These are phyloP conservation scores for Candida smagusa DNA, from an alignment of 1,139 yeast genomes.

Conservation along the genomic window DNA sequence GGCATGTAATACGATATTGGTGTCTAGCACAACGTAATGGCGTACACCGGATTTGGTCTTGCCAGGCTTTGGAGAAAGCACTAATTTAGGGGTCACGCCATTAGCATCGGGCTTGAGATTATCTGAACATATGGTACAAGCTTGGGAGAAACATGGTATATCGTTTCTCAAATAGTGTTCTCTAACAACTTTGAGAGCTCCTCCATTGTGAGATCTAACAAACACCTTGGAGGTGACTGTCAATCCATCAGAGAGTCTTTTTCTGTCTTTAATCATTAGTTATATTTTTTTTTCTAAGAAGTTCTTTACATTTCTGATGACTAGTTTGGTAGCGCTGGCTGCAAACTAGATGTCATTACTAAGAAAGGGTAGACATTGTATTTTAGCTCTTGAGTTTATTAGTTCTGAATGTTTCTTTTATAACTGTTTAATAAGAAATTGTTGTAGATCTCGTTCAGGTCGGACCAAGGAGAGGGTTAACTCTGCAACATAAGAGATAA, in stretches of 20 bases:
- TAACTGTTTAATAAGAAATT: too few species aligned
- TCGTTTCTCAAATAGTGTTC: slow-evolving; percentile 92
- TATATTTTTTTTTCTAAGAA: background rate
- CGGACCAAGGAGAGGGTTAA: too few species aligned
- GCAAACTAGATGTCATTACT: too few species aligned
- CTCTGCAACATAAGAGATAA: too few species aligned
- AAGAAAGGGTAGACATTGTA: too few species aligned
- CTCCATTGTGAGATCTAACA: slow-evolving; percentile 86
- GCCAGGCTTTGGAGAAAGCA: slow-evolving; percentile 51
- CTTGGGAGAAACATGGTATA: slow-evolving; percentile 81
- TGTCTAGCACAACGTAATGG: slow-evolving; percentile 83
- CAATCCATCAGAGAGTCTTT: slow-evolving; percentile 53
- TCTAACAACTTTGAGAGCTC: slow-evolving; percentile 85
- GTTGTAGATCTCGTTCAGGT: too few species aligned
- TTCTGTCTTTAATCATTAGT: slow-evolving; percentile 21
- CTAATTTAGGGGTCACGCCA: slow-evolving; percentile 48
- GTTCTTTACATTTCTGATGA: background rate
- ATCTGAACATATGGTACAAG: slow-evolving; percentile 62
- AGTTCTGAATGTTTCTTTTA: too few species aligned
- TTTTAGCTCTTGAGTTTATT: too few species aligned
- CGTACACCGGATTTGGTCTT: slow-evolving; percentile 31
- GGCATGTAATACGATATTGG: slow-evolving; percentile 84
- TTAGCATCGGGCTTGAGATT: slow-evolving; percentile 55
- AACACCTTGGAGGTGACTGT: slow-evolving; percentile 87
- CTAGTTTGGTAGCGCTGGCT: background rate